Percentiles rank a stretch among this genome's conserved stretches.
phyloP scores from a whole-genome alignment of 2,329 filamentous ascomycete genomes.

The Xylaria sp. region DNA sequence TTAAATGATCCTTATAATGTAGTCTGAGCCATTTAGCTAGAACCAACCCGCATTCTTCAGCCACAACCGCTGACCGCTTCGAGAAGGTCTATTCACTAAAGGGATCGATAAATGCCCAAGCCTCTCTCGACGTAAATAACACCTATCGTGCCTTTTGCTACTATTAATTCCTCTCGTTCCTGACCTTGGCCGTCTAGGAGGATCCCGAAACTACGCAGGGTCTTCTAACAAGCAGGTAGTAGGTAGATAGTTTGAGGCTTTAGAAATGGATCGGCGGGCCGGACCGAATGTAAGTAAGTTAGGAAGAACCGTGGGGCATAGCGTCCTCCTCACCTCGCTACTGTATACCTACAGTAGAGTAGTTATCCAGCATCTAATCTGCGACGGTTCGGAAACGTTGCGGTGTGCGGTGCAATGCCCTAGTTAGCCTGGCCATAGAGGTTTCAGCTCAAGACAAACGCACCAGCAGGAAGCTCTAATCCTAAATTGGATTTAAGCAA shows the following conservation, averaged over 20 bases:
- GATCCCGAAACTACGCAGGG: background rate
- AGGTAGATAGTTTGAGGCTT: background rate
- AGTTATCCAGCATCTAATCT: background rate
- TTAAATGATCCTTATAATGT: background rate
- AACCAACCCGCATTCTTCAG: background rate
- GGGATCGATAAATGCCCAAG: no score
- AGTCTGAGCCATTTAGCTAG: background rate
- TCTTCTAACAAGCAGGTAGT: no score
- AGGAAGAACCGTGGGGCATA: background rate
- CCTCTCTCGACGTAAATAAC: background rate
- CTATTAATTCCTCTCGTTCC: no score
- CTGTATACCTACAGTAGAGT: background rate
- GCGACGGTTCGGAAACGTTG: constrained; percentile 5
- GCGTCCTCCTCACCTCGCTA: background rate
- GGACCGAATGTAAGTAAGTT: constrained; percentile 1
- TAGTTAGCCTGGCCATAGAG: constrained; percentile 3
- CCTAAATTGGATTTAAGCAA: constrained; percentile 10
- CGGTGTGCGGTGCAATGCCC: constrained; percentile 29
- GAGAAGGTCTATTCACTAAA: background rate
- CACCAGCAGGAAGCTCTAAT: constrained; percentile 1
- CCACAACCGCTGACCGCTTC: constrained; percentile 4
- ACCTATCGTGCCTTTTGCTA: no score
- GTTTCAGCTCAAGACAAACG: constrained; percentile 25
- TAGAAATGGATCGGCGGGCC: constrained; percentile 5
- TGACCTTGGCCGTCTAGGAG: background rate